Evolutionary conservation across 1,284 basidiomycete genomes (phyloP).

Genomic region (Malassezia slooffiae): DNA sequence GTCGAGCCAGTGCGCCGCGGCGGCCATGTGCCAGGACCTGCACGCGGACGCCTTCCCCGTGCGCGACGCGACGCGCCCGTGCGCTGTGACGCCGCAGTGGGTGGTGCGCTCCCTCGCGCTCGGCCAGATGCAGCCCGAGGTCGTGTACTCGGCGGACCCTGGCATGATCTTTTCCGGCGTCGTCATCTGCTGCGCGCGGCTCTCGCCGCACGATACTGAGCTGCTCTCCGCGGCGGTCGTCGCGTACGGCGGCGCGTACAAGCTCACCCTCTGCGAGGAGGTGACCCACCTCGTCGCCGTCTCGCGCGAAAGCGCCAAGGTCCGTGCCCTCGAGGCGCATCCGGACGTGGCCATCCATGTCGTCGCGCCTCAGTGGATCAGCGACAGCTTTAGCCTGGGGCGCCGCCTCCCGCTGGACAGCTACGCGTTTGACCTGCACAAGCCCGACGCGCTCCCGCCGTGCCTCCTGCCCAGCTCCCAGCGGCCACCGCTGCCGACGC

Average conservation of each 20-base stretch:
- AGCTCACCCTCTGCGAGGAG: constrained; percentile 62
- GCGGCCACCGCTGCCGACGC: constrained; percentile 16
- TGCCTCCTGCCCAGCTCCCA: constrained; percentile 18
- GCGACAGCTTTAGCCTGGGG: constrained; percentile 62
- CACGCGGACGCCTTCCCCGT: neutral
- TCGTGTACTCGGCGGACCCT: constrained; percentile 64
- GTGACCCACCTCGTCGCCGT: constrained; percentile 70
- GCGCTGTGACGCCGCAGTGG: constrained; percentile 24
- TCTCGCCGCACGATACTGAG: constrained; percentile 59
- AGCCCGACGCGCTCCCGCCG: constrained; percentile 29
- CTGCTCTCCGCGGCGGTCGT: constrained; percentile 62
- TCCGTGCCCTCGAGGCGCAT: constrained; percentile 50
- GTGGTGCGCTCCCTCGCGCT: constrained; percentile 23
- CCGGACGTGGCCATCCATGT: constrained; percentile 54
- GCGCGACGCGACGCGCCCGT: neutral
- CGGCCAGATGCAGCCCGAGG: constrained; percentile 26
- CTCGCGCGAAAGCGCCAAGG: constrained; percentile 15
- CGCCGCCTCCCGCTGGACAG: constrained; percentile 52
- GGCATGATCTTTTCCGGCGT: constrained; percentile 69
- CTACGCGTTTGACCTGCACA: constrained; percentile 59
- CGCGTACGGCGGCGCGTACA: constrained; percentile 71
- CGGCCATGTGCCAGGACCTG: neutral
- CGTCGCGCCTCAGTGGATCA: constrained; percentile 70
- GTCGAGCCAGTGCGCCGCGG: constrained; percentile 1
- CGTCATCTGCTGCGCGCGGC: constrained; percentile 52